These are phyloP conservation scores for Phialocephala sp. DNA, from an alignment of 2,329 filamentous ascomycete species.

Conservation along the genomic window DNA sequence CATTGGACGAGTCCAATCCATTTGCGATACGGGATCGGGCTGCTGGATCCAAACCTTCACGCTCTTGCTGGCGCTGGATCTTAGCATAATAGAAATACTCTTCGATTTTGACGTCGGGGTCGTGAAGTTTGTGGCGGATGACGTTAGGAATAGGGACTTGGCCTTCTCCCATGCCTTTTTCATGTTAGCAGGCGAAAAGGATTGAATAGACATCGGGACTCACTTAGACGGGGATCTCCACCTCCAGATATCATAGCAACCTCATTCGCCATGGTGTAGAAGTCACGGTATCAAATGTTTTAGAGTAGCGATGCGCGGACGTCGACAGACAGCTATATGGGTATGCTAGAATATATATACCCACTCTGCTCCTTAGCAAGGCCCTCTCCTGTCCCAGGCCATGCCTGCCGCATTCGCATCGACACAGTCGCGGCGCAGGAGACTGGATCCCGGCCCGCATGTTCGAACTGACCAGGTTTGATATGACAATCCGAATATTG, in stretches of 20 bases:
- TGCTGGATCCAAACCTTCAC: conserved; percentile 22
- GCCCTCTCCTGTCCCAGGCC: background rate
- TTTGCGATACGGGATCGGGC: conserved; percentile 20
- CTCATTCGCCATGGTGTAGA: background rate
- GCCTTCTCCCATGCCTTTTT: conserved; percentile 12
- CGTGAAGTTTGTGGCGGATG: conserved; percentile 29
- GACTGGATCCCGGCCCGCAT: background rate
- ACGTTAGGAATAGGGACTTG: background rate
- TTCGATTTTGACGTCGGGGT: conserved; percentile 42
- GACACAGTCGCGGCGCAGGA: background rate
- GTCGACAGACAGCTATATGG: background rate
- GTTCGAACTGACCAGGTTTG: background rate
- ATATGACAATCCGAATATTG: background rate
- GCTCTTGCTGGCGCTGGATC: conserved; percentile 40
- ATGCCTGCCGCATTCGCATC: background rate
- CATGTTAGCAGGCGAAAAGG: background rate
- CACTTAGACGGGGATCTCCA: conserved; percentile 20
- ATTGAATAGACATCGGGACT: background rate
- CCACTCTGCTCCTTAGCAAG: background rate
- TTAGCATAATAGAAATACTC: conserved; percentile 45
- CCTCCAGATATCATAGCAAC: background rate
- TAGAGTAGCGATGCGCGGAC: background rate
- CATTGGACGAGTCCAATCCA: background rate
- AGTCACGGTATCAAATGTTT: background rate
- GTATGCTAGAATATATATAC: background rate